A percentile compares a stretch with the other conserved stretches of the same genome.
phyloP scores from a whole-genome alignment of 2,329 filamentous ascomycete species.

The Cladobotryum mycophilum region DNA sequence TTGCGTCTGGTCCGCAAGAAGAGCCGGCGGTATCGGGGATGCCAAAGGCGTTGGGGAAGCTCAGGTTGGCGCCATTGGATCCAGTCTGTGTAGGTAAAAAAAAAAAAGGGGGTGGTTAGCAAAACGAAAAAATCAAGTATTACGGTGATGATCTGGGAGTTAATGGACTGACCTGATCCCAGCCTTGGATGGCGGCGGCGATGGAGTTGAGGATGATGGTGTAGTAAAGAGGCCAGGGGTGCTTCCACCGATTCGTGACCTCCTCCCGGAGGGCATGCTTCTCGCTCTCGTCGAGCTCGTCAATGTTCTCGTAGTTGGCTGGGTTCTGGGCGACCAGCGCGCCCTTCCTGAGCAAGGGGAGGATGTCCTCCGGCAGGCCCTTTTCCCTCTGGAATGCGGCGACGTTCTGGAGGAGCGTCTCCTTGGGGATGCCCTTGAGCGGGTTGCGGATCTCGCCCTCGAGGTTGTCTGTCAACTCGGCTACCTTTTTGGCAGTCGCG shows the following conservation, averaged over 20 bases:
- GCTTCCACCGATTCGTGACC: constrained; percentile 42
- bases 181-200: constrained; percentile 47
- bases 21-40: constrained; percentile 30
- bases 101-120: constrained; percentile 1
- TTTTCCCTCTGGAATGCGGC: constrained; percentile 46
- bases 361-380: constrained; percentile 38
- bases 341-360: constrained; percentile 29
- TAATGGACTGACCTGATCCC: constrained; percentile 31
- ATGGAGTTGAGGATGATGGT: constrained; percentile 43
- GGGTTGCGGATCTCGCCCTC: constrained; percentile 37
- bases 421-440: constrained; percentile 44
- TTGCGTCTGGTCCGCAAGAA: constrained; percentile 25
- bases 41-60: constrained; percentile 38
- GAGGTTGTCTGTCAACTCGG: constrained; percentile 11
- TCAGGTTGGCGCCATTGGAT: constrained; percentile 43
- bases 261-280: constrained; percentile 36
- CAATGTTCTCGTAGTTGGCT: constrained; percentile 39
- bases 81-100: constrained; percentile 28
- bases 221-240: constrained; percentile 43
- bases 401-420: constrained; percentile 48
- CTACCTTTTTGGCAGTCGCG: too few species aligned
- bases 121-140: neutral
- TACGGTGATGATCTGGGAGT: too few species aligned
- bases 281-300: constrained; percentile 38
- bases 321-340: constrained; percentile 33